phyloP scores from a whole-genome alignment of 306 rosid genomes.

The Nissolia schottii region DNA sequence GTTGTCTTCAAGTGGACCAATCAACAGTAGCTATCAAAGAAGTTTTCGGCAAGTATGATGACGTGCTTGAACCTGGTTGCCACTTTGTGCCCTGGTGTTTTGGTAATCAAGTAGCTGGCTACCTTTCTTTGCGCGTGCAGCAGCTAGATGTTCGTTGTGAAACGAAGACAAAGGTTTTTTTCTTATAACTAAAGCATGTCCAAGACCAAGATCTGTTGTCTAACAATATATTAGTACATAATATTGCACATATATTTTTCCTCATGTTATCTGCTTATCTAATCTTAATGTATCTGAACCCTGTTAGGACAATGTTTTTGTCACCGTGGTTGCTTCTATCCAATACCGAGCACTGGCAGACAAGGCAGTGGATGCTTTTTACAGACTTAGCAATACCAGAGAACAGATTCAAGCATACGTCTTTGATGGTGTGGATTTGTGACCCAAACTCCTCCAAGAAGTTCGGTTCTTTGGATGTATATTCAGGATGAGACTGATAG shows the following conservation, averaged over 20 bases:
- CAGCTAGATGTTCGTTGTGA: slow-evolving; percentile 86
- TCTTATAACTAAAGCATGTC: slow-evolving; percentile 6
- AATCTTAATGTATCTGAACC: background rate
- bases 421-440: slow-evolving; percentile 62
- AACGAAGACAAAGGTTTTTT: slow-evolving; percentile 89
- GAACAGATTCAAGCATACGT: slow-evolving; percentile 91
- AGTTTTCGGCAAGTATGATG: slow-evolving; percentile 66
- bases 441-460: background rate
- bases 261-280: background rate
- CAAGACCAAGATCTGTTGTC: slow-evolving; percentile 37
- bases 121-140: slow-evolving; percentile 82
- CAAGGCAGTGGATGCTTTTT: slow-evolving; percentile 80
- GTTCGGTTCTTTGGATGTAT: background rate
- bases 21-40: slow-evolving; percentile 72
- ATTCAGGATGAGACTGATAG: background rate
- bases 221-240: no score
- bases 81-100: slow-evolving; percentile 90
- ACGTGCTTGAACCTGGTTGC: slow-evolving; percentile 86
- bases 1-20: slow-evolving; percentile 87
- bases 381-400: slow-evolving; percentile 81
- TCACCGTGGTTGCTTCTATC: slow-evolving; percentile 85
- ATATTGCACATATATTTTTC: background rate
- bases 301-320: slow-evolving; percentile 84
- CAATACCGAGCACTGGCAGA: slow-evolving; percentile 84
- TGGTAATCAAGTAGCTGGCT: slow-evolving; percentile 71